Evolutionary conservation across 257 asterid species (phyloP).

Genomic region (Penstemon newberryi): DNA sequence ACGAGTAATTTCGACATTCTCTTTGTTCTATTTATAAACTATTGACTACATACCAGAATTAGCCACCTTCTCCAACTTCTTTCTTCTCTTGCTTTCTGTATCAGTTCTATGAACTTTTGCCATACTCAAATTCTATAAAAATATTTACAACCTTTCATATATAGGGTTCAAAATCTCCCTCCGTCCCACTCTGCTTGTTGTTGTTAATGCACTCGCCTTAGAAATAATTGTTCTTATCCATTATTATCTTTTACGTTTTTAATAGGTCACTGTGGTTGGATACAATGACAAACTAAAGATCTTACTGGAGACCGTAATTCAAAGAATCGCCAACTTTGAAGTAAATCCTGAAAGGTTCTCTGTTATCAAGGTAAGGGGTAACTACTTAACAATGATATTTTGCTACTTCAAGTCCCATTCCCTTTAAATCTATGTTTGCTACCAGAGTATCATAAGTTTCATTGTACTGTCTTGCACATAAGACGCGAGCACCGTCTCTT

Average conservation of each 20-base stretch:
- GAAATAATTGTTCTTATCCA: slow-evolving; percentile 19
- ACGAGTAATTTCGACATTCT: background rate
- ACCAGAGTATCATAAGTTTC: background rate
- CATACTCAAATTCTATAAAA: background rate
- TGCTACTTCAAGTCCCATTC: slow-evolving; percentile 25
- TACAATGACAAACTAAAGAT: slow-evolving; percentile 80
- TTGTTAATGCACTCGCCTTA: slow-evolving; percentile 3
- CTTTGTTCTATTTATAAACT: slow-evolving; percentile 1
- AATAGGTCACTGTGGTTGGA: slow-evolving; percentile 83
- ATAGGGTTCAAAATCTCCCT: background rate
- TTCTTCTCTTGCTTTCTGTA: slow-evolving; percentile 14
- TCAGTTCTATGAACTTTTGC: slow-evolving; percentile 21
- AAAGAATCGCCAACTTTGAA: slow-evolving; percentile 72
- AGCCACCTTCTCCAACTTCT: slow-evolving; percentile 7
- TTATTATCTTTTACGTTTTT: slow-evolving; percentile 24
- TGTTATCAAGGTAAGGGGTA: slow-evolving; percentile 74
- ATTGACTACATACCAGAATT: background rate
- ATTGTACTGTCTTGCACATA: slow-evolving; percentile 1
- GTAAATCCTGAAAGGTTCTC: slow-evolving; percentile 90
- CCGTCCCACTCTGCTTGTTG: background rate
- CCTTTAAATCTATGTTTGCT: slow-evolving; percentile 17
- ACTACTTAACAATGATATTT: slow-evolving; percentile 25
- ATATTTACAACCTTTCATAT: slow-evolving; percentile 9
- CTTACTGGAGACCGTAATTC: slow-evolving; percentile 76
- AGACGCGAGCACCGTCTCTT: slow-evolving; percentile 8